Base-by-base conservation (phyloP, 441 rosid species). In the Rhodomyrtus psidioides region DNA sequence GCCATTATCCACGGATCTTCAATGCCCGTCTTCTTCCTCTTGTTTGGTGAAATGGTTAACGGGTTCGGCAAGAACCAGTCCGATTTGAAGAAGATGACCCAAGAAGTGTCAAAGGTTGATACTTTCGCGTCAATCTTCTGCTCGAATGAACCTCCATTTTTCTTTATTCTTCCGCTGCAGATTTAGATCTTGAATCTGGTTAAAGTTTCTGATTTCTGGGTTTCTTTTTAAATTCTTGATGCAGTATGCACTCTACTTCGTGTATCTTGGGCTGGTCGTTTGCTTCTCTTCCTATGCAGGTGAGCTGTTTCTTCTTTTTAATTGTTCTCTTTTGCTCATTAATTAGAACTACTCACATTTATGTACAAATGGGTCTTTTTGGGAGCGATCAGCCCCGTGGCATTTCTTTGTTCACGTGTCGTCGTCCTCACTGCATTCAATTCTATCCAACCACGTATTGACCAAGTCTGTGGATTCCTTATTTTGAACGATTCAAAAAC, bases 281-380 rank as follows among this genome's bases (percentile, higher is more conserved):
- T 97, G 99, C 96, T 83, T 96, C 86, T 95, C 99, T 82, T 97
- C 99, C 27, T 95, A 97, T 83, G 99, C 99, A 91, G 99, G 99
- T 97, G 88, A 84, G 85, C 59, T 44, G 51, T 56, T 56, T 44
- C 46, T 46, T 82, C 39, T 82, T 62, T 87, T 79, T 42, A 60
- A 28, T 87, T 75, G 26, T 86, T 74, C 81, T 55, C n/a, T 62
- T 55, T 62, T 81, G 83, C 46, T 86, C 46, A 84, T 53, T 46
- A 53, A 54, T 58, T 34, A 39, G 79, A 70, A 21, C 79, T 70
- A 21, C 79, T 70, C 49, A n/a, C n/a, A 70, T 70, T 70, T 44
- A 42, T 70, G n/a, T 39, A 8, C 79, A 10, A 70, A 70, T 21
- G n/a, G 79, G 49, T 39, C 79, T 70, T 39, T 39, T 16, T 39